These are phyloP conservation scores for Boletus eberwhitei DNA, from an alignment of 768 basidiomycete genomes.

Conservation along the genomic window DNA sequence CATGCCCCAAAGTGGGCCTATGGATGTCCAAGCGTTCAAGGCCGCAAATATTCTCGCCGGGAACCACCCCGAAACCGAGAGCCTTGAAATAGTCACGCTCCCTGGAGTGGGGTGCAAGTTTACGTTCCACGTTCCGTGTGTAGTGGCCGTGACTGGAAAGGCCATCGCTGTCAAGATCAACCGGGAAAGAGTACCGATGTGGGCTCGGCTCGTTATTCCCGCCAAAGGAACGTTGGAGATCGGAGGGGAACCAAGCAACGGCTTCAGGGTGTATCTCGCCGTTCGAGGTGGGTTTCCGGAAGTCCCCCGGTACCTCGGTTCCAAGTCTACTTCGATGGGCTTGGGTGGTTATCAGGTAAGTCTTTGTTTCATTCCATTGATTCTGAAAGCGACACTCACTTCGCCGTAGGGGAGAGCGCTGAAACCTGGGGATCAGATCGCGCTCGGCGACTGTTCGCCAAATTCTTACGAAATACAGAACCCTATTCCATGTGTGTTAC, in stretches of 20 bases:
- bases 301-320: constrained; percentile 54
- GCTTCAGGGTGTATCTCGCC: constrained; percentile 55
- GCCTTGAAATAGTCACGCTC: constrained; percentile 50
- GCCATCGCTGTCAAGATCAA: constrained; percentile 41
- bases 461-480: constrained; percentile 8
- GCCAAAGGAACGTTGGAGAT: constrained; percentile 43
- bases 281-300: constrained; percentile 59
- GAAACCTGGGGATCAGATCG: constrained; percentile 48
- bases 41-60: constrained; percentile 58
- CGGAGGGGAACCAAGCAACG: constrained; percentile 29
- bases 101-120: constrained; percentile 43
- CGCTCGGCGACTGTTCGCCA: constrained; percentile 35
- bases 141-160: constrained; percentile 58
- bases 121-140: constrained; percentile 46
- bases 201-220: constrained; percentile 48
- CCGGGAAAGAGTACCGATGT: constrained; percentile 39
- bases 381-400: constrained; percentile 4
- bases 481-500: constrained; percentile 17
- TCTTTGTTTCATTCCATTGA: background rate
- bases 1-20: constrained; percentile 60
- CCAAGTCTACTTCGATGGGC: constrained; percentile 64
- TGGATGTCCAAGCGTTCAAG: constrained; percentile 56
- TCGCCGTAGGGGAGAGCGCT: constrained; percentile 47
- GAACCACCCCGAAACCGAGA: constrained; percentile 49
- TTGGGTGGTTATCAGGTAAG: constrained; percentile 57